Evolutionary conservation across 1,284 basidiomycete species (phyloP).

Genomic region (Trichosporon sp.): DNA sequence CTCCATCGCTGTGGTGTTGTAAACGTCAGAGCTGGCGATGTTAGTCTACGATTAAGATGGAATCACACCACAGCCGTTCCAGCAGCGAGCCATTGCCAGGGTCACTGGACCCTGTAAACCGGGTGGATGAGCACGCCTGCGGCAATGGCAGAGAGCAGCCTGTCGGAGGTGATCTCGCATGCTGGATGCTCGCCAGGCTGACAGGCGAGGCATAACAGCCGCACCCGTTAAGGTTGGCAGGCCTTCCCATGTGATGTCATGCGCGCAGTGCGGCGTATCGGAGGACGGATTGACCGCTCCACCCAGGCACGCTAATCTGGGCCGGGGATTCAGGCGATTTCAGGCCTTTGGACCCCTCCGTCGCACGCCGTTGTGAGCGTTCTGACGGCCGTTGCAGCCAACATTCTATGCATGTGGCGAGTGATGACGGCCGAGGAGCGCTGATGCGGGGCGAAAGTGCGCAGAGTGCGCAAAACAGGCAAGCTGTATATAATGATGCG

Average conservation of each 20-base stretch:
- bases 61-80: neutral
- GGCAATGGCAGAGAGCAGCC: neutral
- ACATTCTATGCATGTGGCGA: neutral
- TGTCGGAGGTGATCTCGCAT: neutral
- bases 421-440: neutral
- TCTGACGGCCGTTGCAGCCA: neutral
- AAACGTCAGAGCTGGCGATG: no score
- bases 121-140: neutral
- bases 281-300: slow-evolving; percentile 1
- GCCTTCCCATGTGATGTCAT: neutral
- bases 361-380: neutral
- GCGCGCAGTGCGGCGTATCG: neutral
- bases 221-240: neutral
- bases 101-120: neutral
- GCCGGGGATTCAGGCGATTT: neutral
- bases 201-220: neutral
- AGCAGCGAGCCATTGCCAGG: neutral
- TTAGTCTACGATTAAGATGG: neutral
- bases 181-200: neutral
- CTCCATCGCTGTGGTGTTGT: no score
- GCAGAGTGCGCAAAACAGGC: neutral
- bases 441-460: neutral
- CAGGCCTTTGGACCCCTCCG: neutral
- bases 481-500: neutral
- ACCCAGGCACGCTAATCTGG: neutral